phyloP scores from a whole-genome alignment of 148 eudicot genomes.

The Oxyria digyna region DNA sequence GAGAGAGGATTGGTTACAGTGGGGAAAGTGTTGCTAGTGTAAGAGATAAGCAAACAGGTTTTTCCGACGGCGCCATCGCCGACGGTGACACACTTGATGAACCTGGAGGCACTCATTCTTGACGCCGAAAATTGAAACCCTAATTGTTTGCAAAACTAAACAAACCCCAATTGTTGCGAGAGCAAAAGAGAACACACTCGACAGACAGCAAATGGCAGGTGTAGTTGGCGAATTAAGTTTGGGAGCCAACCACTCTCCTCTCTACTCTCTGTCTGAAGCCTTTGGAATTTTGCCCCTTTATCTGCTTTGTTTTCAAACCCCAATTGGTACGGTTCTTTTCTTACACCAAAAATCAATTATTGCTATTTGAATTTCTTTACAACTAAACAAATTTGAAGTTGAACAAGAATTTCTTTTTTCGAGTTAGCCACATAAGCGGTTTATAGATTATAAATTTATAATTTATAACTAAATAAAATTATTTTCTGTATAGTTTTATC shows the following conservation, averaged over 20 bases:
- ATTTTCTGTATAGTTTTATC: no score
- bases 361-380: no score
- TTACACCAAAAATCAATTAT: no score
- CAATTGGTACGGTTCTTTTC: no score
- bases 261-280: background rate
- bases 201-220: background rate
- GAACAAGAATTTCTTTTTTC: no score
- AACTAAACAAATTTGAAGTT: no score
- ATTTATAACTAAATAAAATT: no score
- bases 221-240: background rate
- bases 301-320: no score
- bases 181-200: background rate
- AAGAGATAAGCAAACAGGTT: constrained; percentile 26
- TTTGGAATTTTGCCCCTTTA: background rate
- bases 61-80: constrained; percentile 29
- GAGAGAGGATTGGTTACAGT: constrained; percentile 18
- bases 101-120: constrained; percentile 34
- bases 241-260: background rate
- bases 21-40: constrained; percentile 44
- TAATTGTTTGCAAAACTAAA: background rate
- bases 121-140: background rate
- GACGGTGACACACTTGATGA: constrained; percentile 27
- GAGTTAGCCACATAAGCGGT: no score
- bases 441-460: no score
- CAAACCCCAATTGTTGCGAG: background rate